Base-by-base conservation (phyloP, 2,329 filamentous ascomycete genomes). In the Claviceps fusiformis region DNA sequence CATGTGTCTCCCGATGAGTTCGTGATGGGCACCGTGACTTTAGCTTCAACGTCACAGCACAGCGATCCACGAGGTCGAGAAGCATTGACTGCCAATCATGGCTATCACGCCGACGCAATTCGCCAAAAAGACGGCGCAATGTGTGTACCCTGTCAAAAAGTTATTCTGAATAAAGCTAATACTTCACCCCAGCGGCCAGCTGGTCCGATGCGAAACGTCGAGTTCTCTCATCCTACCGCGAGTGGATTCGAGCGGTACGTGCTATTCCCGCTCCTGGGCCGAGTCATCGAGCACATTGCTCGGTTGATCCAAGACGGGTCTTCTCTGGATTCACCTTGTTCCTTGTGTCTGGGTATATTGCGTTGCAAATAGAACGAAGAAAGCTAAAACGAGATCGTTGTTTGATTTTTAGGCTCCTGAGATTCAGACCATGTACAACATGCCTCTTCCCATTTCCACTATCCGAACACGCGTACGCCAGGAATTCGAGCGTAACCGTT, bases 191-290 rank as follows among this genome's bases (percentile, higher is more conserved):
- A 96, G 92, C 92, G 70, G 77, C 82, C 75, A 95, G 86, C 78
- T 95, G 88, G 90, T 69, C 74, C 64, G 90, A 97, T 78, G 92
- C 92, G 65, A 89, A 87, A 74, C 79, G 77, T 70, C 83, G 92
- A 78, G 93, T 96, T 61, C 73, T 96, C 64, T 82, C 83, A 68
- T 86, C 88, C 64, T 98, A 98, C 77, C 82, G 93, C 70, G 86
- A 92, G 77, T 98, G 93, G 93, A 82, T 97, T 65, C 85, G 93
- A 78, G 85, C 89, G 73, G 93, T 98, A 86, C 69, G 91, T 85
- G 62, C 53, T 46, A 55, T 54, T 37, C 58, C 35, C 35, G 39
- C 50, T 37, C 17, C 47, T 19, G 24, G n/a, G 17, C n/a, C 24
- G 24, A 24, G 17, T 29, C 24, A 7, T 7, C 31, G 24, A 44